Percentiles rank a stretch among this genome's conserved stretches.
phyloP scores from a whole-genome alignment of 1,284 basidiomycete species.

The Caloboletus firmus region DNA sequence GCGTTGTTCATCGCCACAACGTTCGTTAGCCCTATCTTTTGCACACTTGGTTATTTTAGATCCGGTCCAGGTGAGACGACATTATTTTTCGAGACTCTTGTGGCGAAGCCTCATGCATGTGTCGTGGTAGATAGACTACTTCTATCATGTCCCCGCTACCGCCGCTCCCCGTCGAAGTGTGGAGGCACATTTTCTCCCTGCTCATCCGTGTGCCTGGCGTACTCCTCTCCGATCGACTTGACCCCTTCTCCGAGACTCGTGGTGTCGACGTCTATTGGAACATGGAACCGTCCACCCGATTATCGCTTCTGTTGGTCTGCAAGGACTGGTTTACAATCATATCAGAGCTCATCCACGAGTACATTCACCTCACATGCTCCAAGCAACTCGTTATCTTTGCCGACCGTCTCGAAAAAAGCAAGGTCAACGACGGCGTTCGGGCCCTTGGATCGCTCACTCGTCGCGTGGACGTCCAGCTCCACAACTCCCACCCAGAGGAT shows the following conservation, averaged over 20 bases:
- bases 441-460: conserved; percentile 40
- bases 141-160: conserved; percentile 19
- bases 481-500: conserved; percentile 29
- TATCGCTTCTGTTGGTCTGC: conserved; percentile 31
- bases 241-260: conserved; percentile 31
- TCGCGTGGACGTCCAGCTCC: conserved; percentile 41
- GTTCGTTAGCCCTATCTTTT: background rate
- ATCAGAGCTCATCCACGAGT: conserved; percentile 39
- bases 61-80: conserved; percentile 7
- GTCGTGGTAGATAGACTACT: background rate
- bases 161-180: conserved; percentile 32
- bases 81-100: background rate
- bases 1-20: background rate
- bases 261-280: conserved; percentile 21
- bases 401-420: conserved; percentile 36
- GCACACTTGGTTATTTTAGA: conserved; percentile 7
- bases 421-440: conserved; percentile 13
- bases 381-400: conserved; percentile 36
- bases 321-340: conserved; percentile 38
- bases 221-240: conserved; percentile 26
- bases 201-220: conserved; percentile 26
- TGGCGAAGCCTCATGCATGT: conserved; percentile 5
- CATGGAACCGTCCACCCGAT: conserved; percentile 11
- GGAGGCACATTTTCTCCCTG: conserved; percentile 33
- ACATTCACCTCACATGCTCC: conserved; percentile 38